Evolutionary conservation across 2,329 filamentous ascomycete genomes (phyloP).

Genomic region (Ilyonectria robusta): DNA sequence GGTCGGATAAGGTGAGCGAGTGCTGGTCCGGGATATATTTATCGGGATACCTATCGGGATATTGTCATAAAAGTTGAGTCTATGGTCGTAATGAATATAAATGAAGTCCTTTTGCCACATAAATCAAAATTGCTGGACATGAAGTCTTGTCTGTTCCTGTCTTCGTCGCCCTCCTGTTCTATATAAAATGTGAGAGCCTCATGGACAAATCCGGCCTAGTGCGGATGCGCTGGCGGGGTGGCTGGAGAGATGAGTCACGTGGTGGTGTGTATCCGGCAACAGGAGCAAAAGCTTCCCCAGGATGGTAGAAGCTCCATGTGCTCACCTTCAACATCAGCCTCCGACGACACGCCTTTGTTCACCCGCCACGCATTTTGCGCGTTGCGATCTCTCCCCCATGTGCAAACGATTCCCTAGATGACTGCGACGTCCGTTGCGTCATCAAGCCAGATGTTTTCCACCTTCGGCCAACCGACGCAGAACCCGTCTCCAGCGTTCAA

Average conservation of each 20-base stretch:
- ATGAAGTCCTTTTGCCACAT: slow-evolving; percentile 29
- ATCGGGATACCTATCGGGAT: background rate
- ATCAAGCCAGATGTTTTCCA: slow-evolving; percentile 57
- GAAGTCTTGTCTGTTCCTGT: background rate
- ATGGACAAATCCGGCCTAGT: background rate
- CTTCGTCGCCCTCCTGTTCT: background rate
- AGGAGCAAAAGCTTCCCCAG: slow-evolving; percentile 41
- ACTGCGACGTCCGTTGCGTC: slow-evolving; percentile 59
- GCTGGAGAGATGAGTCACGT: slow-evolving; percentile 38
- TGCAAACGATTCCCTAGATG: slow-evolving; percentile 52
- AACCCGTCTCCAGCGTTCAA: slow-evolving; percentile 53
- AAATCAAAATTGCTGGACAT: slow-evolving; percentile 17
- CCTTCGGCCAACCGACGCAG: slow-evolving; percentile 54
- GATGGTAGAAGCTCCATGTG: slow-evolving; percentile 27
- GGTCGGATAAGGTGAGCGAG: slow-evolving; percentile 40
- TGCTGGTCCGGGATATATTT: background rate
- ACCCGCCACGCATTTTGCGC: slow-evolving; percentile 34
- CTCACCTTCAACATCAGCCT: slow-evolving; percentile 35
- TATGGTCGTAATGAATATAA: slow-evolving; percentile 31
- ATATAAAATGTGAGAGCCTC: background rate
- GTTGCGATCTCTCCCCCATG: slow-evolving; percentile 49
- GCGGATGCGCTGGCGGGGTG: background rate
- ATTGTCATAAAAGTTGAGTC: background rate
- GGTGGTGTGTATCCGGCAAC: slow-evolving; percentile 26
- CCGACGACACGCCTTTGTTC: slow-evolving; percentile 31